These are phyloP conservation scores for Penicillium egyptiacum DNA, from an alignment of 495 filamentous ascomycete species.

Conservation along the genomic window DNA sequence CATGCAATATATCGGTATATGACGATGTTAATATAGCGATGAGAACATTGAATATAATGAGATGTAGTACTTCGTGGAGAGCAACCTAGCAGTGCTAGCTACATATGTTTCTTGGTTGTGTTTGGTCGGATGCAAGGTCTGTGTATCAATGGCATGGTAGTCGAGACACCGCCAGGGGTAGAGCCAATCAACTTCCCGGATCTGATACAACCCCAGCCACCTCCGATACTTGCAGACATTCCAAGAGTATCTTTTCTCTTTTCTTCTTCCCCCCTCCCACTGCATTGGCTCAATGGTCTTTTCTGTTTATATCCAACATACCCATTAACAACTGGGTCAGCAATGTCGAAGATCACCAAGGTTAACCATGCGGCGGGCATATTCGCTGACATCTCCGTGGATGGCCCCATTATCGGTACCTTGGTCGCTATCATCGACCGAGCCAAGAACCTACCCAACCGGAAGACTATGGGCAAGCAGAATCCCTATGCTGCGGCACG, in stretches of 20 bases:
- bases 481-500: slow-evolving; percentile 95
- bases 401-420: slow-evolving; percentile 92
- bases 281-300: slow-evolving; percentile 15
- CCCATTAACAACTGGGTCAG: slow-evolving; percentile 13
- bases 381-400: slow-evolving; percentile 91
- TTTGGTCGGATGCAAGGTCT: slow-evolving; percentile 11
- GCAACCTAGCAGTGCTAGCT: too few species aligned
- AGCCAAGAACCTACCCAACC: slow-evolving; percentile 93
- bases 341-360: slow-evolving; percentile 35
- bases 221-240: slow-evolving; percentile 29
- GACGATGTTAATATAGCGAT: background rate
- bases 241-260: slow-evolving; percentile 17
- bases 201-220: slow-evolving; percentile 26
- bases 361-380: slow-evolving; percentile 84
- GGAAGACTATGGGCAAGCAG: slow-evolving; percentile 97
- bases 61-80: too few species aligned
- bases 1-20: slow-evolving; percentile 10
- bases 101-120: background rate
- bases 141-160: slow-evolving; percentile 22
- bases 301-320: background rate
- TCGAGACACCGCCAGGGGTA: slow-evolving; percentile 27
- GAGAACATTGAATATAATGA: too few species aligned
- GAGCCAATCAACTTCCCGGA: slow-evolving; percentile 17
- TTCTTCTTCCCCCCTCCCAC: slow-evolving; percentile 12
- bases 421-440: slow-evolving; percentile 89